A percentile compares a stretch with the other conserved stretches of the same genome.
Conservation (phyloP, 2,329 filamentous ascomycete species). For the Colletotrichum spinosum region DNA sequence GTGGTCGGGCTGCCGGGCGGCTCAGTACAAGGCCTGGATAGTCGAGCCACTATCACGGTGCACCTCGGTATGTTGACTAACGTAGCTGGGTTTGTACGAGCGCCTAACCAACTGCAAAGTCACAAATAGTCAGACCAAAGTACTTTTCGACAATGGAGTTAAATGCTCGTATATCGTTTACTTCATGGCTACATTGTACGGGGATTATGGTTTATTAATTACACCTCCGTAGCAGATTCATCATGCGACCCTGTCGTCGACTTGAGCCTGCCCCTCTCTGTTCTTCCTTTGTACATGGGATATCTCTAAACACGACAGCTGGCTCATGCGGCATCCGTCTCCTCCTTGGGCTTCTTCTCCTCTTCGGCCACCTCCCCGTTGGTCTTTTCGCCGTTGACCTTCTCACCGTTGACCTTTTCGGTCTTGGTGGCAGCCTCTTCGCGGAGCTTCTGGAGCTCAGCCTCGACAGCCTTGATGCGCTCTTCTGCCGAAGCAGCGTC, state of each 20-base stretch:
- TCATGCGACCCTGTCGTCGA: slow-evolving; percentile 22
- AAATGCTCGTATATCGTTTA: slow-evolving; percentile 14
- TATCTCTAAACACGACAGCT: not conserved
- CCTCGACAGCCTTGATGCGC: slow-evolving; percentile 34
- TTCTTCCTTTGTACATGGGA: slow-evolving; percentile 24
- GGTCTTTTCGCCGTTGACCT: slow-evolving; percentile 51
- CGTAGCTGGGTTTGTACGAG: not conserved
- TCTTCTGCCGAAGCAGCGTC: slow-evolving; percentile 39
- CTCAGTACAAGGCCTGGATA: not conserved
- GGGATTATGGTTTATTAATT: slow-evolving; percentile 31
- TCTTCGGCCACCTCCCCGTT: slow-evolving; percentile 44
- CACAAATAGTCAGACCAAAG: not conserved
- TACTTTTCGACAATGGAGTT: not conserved
- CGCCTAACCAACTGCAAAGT: not conserved
- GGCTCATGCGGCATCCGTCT: slow-evolving; percentile 35
- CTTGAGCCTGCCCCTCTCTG: not conserved
- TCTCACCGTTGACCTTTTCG: slow-evolving; percentile 44
- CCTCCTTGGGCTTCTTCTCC: slow-evolving; percentile 36
- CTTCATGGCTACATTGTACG: slow-evolving; percentile 25
- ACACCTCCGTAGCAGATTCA: slow-evolving; percentile 14
- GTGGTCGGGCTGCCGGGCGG: too few species aligned
- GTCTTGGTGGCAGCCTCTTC: slow-evolving; percentile 42
- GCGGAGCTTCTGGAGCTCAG: slow-evolving; percentile 44
- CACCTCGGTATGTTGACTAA: not conserved
- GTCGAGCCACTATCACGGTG: not conserved